phyloP scores from a whole-genome alignment of 2,329 filamentous ascomycete species.

The Fusarium sulawesiense region DNA sequence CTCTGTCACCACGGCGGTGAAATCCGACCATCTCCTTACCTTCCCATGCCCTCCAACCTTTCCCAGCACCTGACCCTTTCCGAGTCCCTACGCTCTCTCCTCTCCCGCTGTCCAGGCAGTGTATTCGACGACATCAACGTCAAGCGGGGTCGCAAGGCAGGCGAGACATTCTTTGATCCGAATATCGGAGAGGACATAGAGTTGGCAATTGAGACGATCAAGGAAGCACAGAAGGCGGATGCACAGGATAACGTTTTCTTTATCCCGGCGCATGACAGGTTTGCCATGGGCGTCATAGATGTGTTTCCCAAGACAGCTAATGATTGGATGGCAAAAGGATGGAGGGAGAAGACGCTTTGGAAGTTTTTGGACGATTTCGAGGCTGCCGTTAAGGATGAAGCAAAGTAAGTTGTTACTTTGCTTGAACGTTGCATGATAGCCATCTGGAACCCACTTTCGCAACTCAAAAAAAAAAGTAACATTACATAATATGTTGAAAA shows the following conservation, averaged over 20 bases:
- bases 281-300: constrained; percentile 8
- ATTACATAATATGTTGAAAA: not conserved
- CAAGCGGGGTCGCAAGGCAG: not conserved
- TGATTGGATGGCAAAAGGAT: constrained; percentile 15
- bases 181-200: not conserved
- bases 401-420: not conserved
- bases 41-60: not conserved
- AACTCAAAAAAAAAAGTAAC: not conserved
- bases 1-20: constrained; percentile 19
- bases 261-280: constrained; percentile 4
- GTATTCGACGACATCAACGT: not conserved
- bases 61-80: not conserved
- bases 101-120: constrained; percentile 8
- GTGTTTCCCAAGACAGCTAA: constrained; percentile 1
- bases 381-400: not conserved
- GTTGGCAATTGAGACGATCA: not conserved
- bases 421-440: not conserved
- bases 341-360: constrained; percentile 14
- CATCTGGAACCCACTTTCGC: rapidly evolving
- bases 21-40: constrained; percentile 14
- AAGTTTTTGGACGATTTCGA: constrained; percentile 16
- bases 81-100: constrained; percentile 4
- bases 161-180: constrained; percentile 17
- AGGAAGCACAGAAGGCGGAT: constrained; percentile 12
- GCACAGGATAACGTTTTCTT: constrained; percentile 19